These are phyloP conservation scores for Aureobasidium sp. DNA, from an alignment of 2,329 filamentous ascomycete genomes.

Conservation along the genomic window DNA sequence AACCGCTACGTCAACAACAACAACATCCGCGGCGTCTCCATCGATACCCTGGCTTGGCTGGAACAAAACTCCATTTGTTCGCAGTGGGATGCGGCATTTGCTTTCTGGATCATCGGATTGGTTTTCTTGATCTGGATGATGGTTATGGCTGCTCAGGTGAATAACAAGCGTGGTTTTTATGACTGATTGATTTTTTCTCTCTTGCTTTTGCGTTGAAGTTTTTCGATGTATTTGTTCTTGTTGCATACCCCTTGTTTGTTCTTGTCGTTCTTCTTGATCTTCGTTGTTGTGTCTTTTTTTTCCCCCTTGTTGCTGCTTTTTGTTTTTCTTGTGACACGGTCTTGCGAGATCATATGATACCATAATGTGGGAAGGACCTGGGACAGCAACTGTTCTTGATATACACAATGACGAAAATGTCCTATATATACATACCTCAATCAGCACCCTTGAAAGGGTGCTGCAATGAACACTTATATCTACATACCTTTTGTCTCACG, in stretches of 20 bases:
- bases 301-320: neutral
- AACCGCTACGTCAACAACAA: conserved; percentile 48
- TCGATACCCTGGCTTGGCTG: conserved; percentile 53
- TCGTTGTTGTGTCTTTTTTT: neutral
- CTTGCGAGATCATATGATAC: neutral
- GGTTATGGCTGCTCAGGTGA: conserved; percentile 39
- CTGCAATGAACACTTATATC: neutral
- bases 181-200: conserved; percentile 5
- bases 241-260: neutral
- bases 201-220: neutral
- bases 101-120: conserved; percentile 54
- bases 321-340: neutral
- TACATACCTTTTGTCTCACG: neutral
- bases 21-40: conserved; percentile 38
- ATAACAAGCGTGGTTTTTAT: conserved; percentile 10
- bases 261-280: neutral
- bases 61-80: conserved; percentile 56
- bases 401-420: too few species aligned
- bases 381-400: too few species aligned
- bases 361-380: too few species aligned
- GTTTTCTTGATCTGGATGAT: conserved; percentile 62
- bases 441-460: too few species aligned
- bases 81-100: conserved; percentile 55
- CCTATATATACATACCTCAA: too few species aligned
- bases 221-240: neutral